Evolutionary conservation across 2,329 filamentous ascomycete genomes (phyloP), one percentile per base, ranked within the genome.

Genomic region (Cytospora piceae): DNA sequence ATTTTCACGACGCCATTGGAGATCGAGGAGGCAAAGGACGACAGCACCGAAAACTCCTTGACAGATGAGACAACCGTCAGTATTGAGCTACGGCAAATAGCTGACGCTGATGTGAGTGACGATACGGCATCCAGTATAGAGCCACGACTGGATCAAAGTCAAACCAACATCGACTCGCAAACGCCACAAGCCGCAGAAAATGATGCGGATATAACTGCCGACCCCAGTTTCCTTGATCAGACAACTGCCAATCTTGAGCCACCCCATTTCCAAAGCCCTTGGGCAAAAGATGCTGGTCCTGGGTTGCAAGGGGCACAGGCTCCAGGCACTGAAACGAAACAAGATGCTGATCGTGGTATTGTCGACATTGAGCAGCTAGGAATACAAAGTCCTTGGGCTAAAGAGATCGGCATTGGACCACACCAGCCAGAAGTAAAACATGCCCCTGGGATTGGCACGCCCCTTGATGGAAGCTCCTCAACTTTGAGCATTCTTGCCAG

Each of bases 361-460:
- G 29, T 60, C 22, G 52, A n/a, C 12, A 51, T n/a, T 4, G 39
- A 34, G 6, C 34, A 52, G 7, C 52, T 34, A 15, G 9, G 49
- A 6, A 17, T 46, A 29, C 57, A 64, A 49, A 61, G 57, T 17
- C 53, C 59, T 4, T 66, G 64, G 64, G 49, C 61, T 17, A 42
- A 55, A n/a, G 55, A 12, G 11, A 14, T 42, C 24, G 27, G 6
- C 20, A 17, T n/a, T 20, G 56, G 55, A 6, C 52, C 51, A 29
- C 63, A 1, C 68, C 69, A 39, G 61, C 68, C 39, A 64, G 63
- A 53, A 39, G 22, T 51, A 61, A 64, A 37, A 63, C 63, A 27
- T 46, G 31, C 42, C 34, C 8, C 49, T n/a, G 27, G 6, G 20
- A 49, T 32, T 22, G 6, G 69, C 72, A 53, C 68, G 64, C 37